Base-by-base conservation (phyloP, 2,329 filamentous ascomycete genomes). In the Phialophora tarda region DNA sequence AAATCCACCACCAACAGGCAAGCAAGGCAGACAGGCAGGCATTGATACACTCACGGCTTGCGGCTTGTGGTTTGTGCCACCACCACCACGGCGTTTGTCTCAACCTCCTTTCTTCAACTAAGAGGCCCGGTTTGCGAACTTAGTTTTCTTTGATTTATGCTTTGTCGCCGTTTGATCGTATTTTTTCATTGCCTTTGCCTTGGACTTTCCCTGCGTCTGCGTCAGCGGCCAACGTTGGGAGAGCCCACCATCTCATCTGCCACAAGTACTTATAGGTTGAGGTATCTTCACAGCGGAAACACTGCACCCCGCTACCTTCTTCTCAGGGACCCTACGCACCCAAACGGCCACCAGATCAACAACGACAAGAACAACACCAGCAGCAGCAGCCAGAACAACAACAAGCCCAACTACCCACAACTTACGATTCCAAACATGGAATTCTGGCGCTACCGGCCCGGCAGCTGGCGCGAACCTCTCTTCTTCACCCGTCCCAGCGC, bases 381-480 rank as follows among this genome's bases (percentile, higher is more conserved):
- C 32, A 41, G n/a, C 38, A 17, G 4, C 14, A 41, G 1, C 12
- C 17, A 4, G 12, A 8, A 11, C 38, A 41, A n/a, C 38, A n/a
- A n/a, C 14, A 7, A 44, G 17, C 5, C 38, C 38, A n/a, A 44
- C 14, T 6, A 3, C 38, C 44, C 7, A 34, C 23, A 8, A 32
- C 14, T 11, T 4, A 34, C 24, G 12, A 51, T 24, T 14, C 11
- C 28, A 32, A 21, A 23, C 58, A 53, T 53, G 47, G 59, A 41
- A 30, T 26, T 61, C 32, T 61, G 48, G 44, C 44, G 47, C 28
- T 61, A 53, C 30, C 47, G 24, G 26, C 59, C 59, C 2, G 30
- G 23, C 47, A 47, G 59, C 28, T 61, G 47, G 47, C 24, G 51
- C 21, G 59, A 53, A 26, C 44, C 59, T 10, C 28, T 61, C 32